Percentiles rank a stretch among this genome's conserved stretches.
Evolutionary conservation across 2,329 filamentous ascomycete species (phyloP).

Genomic region (Claviceps sp.): DNA sequence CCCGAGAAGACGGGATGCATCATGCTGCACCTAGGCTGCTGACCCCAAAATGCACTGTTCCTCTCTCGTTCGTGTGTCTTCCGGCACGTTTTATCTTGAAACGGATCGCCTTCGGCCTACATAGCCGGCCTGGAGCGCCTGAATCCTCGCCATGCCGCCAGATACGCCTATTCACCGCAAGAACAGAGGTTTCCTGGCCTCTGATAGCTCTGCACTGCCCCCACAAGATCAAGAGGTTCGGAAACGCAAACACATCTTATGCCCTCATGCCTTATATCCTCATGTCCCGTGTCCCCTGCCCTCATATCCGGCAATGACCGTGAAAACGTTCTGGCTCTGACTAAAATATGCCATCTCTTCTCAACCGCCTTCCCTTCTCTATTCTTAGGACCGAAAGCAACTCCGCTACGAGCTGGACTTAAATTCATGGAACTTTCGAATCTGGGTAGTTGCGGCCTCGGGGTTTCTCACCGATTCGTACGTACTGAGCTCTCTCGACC

Average conservation of each 20-base stretch:
- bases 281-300: background rate
- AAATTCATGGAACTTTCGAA: slow-evolving; percentile 40
- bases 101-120: background rate
- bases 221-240: slow-evolving; percentile 34
- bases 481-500: slow-evolving; percentile 10
- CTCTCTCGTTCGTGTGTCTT: background rate
- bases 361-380: background rate
- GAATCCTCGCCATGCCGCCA: slow-evolving; percentile 14
- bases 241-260: background rate
- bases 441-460: slow-evolving; percentile 41
- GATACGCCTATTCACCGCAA: slow-evolving; percentile 17
- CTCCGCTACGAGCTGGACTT: slow-evolving; percentile 39
- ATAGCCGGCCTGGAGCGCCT: too few species aligned
- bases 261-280: too few species aligned
- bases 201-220: slow-evolving; percentile 37
- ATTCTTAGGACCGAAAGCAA: slow-evolving; percentile 34
- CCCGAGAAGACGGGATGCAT: background rate
- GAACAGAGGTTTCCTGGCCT: slow-evolving; percentile 38
- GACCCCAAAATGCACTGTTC: background rate
- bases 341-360: background rate
- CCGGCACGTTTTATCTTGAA: background rate
- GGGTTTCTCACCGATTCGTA: slow-evolving; percentile 41
- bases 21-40: background rate
- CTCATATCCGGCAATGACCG: background rate
- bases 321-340: slow-evolving; percentile 2